These are phyloP conservation scores for Lotus japonicus DNA, from an alignment of 306 rosid species.

Conservation along the genomic window DNA sequence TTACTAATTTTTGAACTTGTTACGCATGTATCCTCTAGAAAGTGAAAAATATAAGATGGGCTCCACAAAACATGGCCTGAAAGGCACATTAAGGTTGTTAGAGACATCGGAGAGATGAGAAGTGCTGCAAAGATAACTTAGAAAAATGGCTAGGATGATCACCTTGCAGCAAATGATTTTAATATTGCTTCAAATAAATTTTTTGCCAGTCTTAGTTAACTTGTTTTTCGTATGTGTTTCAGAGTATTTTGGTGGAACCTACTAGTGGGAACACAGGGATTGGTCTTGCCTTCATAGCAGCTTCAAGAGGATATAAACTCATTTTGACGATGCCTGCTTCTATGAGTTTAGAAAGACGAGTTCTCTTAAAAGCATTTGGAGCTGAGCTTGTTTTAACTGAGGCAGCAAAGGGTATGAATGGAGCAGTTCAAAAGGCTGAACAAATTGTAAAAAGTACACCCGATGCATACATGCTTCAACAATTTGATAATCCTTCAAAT, in stretches of 20 bases:
- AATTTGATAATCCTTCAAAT: slow-evolving; percentile 95
- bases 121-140: too few relatives aligned
- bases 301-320: slow-evolving; percentile 92
- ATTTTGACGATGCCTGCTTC: slow-evolving; percentile 97
- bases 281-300: slow-evolving; percentile 97
- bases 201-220: slow-evolving; percentile 18
- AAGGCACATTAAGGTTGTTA: too few relatives aligned
- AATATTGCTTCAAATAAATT: slow-evolving; percentile 7
- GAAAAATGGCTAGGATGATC: too few relatives aligned
- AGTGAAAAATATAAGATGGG: too few relatives aligned
- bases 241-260: slow-evolving; percentile 96
- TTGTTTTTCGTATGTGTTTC: slow-evolving; percentile 21
- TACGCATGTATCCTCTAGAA: too few relatives aligned
- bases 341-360: slow-evolving; percentile 97
- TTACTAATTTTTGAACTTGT: too few relatives aligned
- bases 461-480: slow-evolving; percentile 90
- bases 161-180: not conserved
- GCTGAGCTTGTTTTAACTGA: slow-evolving; percentile 93
- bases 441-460: slow-evolving; percentile 78
- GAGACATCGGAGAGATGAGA: too few relatives aligned
- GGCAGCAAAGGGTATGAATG: slow-evolving; percentile 93
- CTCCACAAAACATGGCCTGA: too few relatives aligned
- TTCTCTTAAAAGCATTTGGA: slow-evolving; percentile 92
- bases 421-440: slow-evolving; percentile 98
- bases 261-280: slow-evolving; percentile 99